Evolutionary conservation across 805 yeast species (phyloP).

Genomic region (Pichia deserticola): DNA sequence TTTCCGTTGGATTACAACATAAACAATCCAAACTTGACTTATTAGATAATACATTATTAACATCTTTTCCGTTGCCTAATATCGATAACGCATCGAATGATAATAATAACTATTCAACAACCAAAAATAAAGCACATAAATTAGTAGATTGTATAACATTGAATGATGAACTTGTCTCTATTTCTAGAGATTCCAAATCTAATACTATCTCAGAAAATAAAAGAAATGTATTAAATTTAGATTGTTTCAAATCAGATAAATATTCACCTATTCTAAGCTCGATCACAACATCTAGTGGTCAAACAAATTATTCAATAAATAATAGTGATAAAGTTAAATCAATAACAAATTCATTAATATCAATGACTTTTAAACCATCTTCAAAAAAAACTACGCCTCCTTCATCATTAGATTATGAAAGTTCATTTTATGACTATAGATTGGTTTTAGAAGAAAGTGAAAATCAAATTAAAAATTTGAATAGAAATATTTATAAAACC

Average conservation of each 20-base stretch:
- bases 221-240: background rate
- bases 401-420: slow-evolving; percentile 5
- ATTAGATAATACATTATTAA: slow-evolving; percentile 1
- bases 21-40: slow-evolving; percentile 2
- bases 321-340: background rate
- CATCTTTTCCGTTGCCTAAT: slow-evolving; percentile 2
- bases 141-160: background rate
- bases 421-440: slow-evolving; percentile 4
- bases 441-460: background rate
- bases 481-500: background rate
- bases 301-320: background rate
- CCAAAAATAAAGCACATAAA: background rate
- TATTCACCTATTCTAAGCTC: background rate
- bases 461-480: too few species aligned
- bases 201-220: background rate
- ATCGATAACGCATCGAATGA: background rate
- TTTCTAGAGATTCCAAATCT: background rate
- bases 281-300: background rate
- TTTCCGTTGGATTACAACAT: background rate
- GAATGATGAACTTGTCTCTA: background rate
- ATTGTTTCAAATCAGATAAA: background rate
- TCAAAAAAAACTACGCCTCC: slow-evolving; percentile 2
- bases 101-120: background rate
- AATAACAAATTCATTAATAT: background rate
- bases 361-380: background rate